Evolutionary conservation across 805 yeast genomes (phyloP), one percentile per base, ranked within the genome.

Genomic region (Yarrowia sp.): DNA sequence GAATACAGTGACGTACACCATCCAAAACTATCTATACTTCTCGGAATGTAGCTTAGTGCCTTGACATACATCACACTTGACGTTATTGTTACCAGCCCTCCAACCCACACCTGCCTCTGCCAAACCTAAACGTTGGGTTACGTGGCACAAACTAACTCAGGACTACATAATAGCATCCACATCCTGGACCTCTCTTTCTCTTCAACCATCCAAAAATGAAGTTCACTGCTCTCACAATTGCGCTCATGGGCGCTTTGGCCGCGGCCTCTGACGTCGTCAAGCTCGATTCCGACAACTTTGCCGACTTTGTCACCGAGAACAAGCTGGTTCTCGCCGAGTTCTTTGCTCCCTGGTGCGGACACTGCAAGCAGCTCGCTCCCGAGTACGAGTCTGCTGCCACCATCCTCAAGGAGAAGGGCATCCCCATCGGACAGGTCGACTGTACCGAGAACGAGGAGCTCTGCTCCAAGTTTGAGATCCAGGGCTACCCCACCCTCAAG

Each of bases 291-390:
- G 86, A 81, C 42, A 83, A 82, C 66, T 93, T 90, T 75, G 83
- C 83, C 65, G 75, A 80, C 14, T 90, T 89, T 76, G 77, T 93
- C 68, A 77, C 79, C 57, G 84, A 82, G 65, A 88, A 92, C 79
- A 89, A 91, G 39, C 81, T 92, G 70, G 96, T 68, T 9, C 77
- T 92, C 17, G 92, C 91, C 32, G 92, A 92, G 77, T 92, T 92
- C 75, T 92, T 88, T 75, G 98, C 98, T 4, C 97, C 98, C 42
- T 92, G 98, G 98, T 93, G 99, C 79, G 97, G 98, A 5, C 91
- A 93, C 75, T 93, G 99, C 76, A 82, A 86, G 71, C 82, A 85
- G 65, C 78, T 93, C 60, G 83, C 85, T 66, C 86, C 88, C 3
- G 84, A 84, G 1, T 88, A 81, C 75, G 80, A 80, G 62, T 84